phyloP scores from a whole-genome alignment of 805 yeast genomes.

The Sugiyamaella floridensis region DNA sequence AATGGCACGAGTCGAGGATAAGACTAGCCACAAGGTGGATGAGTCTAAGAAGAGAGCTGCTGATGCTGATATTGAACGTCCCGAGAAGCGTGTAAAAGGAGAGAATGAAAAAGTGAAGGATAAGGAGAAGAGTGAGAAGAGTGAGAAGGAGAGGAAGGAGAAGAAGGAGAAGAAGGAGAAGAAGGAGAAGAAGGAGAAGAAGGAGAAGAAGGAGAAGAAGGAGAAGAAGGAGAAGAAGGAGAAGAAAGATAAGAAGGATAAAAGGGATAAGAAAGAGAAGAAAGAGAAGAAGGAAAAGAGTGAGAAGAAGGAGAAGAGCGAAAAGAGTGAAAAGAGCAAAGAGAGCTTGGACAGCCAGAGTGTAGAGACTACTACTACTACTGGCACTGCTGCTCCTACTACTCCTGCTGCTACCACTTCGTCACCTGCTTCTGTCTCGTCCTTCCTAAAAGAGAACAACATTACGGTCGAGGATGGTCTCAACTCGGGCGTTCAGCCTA shows the following conservation, averaged over 20 bases:
- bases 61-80: conserved; percentile 6
- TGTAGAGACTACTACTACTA: background rate
- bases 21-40: conserved; percentile 8
- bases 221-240: conserved; percentile 24
- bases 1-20: background rate
- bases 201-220: conserved; percentile 25
- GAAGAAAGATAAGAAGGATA: conserved; percentile 24
- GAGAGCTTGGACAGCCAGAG: conserved; percentile 7
- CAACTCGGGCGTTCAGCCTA: conserved; percentile 51
- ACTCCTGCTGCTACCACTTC: conserved; percentile 2
- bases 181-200: conserved; percentile 26
- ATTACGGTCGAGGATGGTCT: conserved; percentile 72
- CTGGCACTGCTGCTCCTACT: background rate
- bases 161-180: conserved; percentile 25
- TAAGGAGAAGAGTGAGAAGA: conserved; percentile 25
- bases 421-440: conserved; percentile 39
- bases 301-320: conserved; percentile 31
- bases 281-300: conserved; percentile 36
- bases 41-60: background rate
- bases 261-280: conserved; percentile 28
- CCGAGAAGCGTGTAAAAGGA: conserved; percentile 6
- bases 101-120: conserved; percentile 22
- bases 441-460: conserved; percentile 62
- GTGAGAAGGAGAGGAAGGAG: conserved; percentile 23
- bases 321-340: conserved; percentile 28